Conservation (phyloP, 2,329 filamentous ascomycete genomes). For the Clarireedia hainanense region DNA sequence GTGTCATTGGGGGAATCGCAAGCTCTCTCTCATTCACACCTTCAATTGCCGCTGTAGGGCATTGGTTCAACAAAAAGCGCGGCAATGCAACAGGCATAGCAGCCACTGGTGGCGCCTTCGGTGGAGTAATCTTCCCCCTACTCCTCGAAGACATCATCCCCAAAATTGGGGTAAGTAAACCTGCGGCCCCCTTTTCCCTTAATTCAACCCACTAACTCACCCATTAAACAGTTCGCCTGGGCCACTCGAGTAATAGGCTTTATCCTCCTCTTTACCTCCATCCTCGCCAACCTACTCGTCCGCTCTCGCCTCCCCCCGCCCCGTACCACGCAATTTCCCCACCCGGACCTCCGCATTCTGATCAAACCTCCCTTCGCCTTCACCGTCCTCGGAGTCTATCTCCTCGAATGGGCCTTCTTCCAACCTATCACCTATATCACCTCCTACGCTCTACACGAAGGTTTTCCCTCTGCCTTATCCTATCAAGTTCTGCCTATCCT, state of each 20-base stretch:
- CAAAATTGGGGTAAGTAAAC: slow-evolving; percentile 15
- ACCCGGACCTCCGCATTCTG: slow-evolving; percentile 62
- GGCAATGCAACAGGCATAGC: slow-evolving; percentile 81
- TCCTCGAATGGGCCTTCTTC: slow-evolving; percentile 69
- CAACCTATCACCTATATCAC: slow-evolving; percentile 78
- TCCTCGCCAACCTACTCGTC: slow-evolving; percentile 22
- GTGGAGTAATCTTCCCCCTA: slow-evolving; percentile 59
- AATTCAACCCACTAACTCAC: not conserved
- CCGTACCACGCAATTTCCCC: slow-evolving; percentile 43
- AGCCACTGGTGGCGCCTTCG: slow-evolving; percentile 66
- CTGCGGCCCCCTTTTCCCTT: not conserved
- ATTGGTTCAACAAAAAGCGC: slow-evolving; percentile 69
- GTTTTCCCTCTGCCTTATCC: slow-evolving; percentile 56
- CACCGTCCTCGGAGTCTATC: slow-evolving; percentile 59
- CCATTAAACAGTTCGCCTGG: slow-evolving; percentile 20
- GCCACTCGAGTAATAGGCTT: slow-evolving; percentile 23
- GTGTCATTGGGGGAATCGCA: slow-evolving; percentile 66
- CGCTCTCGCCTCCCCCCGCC: slow-evolving; percentile 55
- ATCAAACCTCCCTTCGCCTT: slow-evolving; percentile 52
- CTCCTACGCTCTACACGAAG: slow-evolving; percentile 61
- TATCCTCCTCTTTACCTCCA: slow-evolving; percentile 18
- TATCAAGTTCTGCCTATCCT: slow-evolving; percentile 76
- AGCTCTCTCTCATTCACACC: slow-evolving; percentile 80
- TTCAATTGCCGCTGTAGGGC: slow-evolving; percentile 68
- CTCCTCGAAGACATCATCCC: slow-evolving; percentile 29